phyloP scores from a whole-genome alignment of 2,329 filamentous ascomycete genomes.

The Colletotrichum sp. region DNA sequence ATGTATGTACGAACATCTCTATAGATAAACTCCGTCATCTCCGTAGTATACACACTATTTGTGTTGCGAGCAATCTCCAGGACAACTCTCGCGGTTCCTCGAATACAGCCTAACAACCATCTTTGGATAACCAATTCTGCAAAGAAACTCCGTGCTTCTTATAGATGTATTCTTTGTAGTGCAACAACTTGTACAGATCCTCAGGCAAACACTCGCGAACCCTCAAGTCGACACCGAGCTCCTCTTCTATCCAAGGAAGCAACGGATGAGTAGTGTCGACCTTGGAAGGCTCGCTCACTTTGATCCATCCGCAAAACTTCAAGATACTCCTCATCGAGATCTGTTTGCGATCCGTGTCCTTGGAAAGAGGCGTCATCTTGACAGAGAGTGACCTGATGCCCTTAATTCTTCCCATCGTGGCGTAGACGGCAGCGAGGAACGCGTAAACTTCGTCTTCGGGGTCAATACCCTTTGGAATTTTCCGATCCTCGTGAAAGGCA shows the following conservation, averaged over 20 bases:
- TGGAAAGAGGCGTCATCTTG: neutral
- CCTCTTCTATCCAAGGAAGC: neutral
- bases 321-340: neutral
- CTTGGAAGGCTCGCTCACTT: neutral
- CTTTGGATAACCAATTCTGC: neutral
- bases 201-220: neutral
- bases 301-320: neutral
- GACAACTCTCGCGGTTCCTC: neutral
- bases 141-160: neutral
- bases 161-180: neutral
- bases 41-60: neutral
- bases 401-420: neutral
- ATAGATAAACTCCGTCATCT: neutral
- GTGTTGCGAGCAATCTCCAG: neutral
- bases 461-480: neutral
- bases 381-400: neutral
- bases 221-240: neutral
- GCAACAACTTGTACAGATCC: neutral
- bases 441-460: neutral
- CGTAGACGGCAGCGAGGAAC: neutral
- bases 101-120: neutral
- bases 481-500: neutral
- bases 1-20: neutral
- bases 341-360: neutral
- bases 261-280: neutral